These are phyloP conservation scores for Ustilago bromivora DNA, from an alignment of 1,284 basidiomycete species.

Conservation along the genomic window DNA sequence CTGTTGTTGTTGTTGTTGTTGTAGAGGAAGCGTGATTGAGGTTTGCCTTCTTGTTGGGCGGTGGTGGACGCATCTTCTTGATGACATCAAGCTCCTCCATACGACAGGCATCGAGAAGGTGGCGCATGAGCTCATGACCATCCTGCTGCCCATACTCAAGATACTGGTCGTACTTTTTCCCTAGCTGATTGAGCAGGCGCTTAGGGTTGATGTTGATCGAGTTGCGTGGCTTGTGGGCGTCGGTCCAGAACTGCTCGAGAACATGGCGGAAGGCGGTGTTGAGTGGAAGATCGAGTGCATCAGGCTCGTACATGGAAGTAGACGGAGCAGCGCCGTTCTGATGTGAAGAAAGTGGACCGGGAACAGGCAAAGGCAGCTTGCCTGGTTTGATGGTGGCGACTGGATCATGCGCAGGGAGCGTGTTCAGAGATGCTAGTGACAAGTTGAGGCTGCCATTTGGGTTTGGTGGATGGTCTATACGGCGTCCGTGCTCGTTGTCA, in stretches of 20 bases:
- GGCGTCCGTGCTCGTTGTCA: slow-evolving; percentile 53
- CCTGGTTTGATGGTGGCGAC: slow-evolving; percentile 40
- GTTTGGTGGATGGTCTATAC: slow-evolving; percentile 30
- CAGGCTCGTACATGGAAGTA: slow-evolving; percentile 29
- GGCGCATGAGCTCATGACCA: slow-evolving; percentile 89
- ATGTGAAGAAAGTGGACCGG: not conserved
- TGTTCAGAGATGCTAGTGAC: slow-evolving; percentile 31
- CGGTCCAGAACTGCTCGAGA: slow-evolving; percentile 58
- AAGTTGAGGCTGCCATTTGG: slow-evolving; percentile 31
- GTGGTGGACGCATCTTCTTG: slow-evolving; percentile 78
- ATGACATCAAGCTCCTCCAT: slow-evolving; percentile 94
- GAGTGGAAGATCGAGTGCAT: slow-evolving; percentile 49
- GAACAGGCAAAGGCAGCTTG: slow-evolving; percentile 14
- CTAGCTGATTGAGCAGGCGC: slow-evolving; percentile 77
- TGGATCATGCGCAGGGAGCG: slow-evolving; percentile 30
- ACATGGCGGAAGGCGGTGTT: slow-evolving; percentile 60
- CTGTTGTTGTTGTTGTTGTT: not conserved
- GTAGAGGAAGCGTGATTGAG: slow-evolving; percentile 29
- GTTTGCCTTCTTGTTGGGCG: slow-evolving; percentile 64
- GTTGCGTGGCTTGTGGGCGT: slow-evolving; percentile 26
- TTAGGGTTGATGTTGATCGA: slow-evolving; percentile 67
- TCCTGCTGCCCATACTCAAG: slow-evolving; percentile 87
- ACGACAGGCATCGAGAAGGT: slow-evolving; percentile 89
- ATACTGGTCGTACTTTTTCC: slow-evolving; percentile 91
- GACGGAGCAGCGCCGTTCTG: slow-evolving; percentile 4